These are phyloP conservation scores for Cystobasidium onofrii DNA, from an alignment of 768 basidiomycete genomes.

Conservation along the genomic window DNA sequence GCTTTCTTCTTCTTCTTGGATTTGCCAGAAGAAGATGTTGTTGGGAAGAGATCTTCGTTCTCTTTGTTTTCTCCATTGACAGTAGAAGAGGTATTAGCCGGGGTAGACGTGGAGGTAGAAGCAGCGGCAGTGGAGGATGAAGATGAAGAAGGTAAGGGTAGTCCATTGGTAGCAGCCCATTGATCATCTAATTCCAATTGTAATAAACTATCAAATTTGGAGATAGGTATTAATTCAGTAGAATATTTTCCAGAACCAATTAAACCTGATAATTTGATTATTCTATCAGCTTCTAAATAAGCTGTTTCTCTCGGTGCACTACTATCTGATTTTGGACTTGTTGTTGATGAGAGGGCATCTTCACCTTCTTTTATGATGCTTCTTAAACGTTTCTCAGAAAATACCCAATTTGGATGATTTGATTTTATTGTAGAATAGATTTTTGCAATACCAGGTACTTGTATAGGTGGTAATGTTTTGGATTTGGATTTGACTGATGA, in stretches of 20 bases:
- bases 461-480: neutral
- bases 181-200: neutral
- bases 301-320: neutral
- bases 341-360: neutral
- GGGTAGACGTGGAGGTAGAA: neutral
- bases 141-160: neutral
- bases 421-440: neutral
- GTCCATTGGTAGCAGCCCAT: neutral
- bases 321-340: too few species aligned
- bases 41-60: slow-evolving; percentile 19
- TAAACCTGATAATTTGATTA: neutral
- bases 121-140: neutral
- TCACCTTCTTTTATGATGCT: slow-evolving; percentile 12
- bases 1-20: neutral
- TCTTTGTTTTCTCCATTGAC: neutral
- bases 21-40: neutral
- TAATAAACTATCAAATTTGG: neutral
- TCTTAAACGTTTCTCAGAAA: neutral
- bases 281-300: slow-evolving; percentile 1
- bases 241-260: slow-evolving; percentile 4
- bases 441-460: slow-evolving; percentile 1
- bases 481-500: neutral
- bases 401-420: neutral
- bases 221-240: neutral
- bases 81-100: neutral